Evolutionary conservation across 306 rosid genomes (phyloP).

Genomic region (Castanea mollissima): DNA sequence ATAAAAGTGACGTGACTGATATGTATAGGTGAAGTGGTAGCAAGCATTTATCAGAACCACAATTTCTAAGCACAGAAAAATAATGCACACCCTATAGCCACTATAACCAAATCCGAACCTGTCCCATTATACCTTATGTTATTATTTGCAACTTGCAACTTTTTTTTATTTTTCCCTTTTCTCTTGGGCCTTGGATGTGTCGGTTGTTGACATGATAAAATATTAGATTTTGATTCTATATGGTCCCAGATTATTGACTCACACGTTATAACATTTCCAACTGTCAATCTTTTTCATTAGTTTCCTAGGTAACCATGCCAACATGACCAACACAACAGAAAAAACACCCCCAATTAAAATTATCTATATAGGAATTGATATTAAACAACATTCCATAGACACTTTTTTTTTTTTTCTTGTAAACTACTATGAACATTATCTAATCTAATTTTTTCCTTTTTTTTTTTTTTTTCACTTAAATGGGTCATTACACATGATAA

Average conservation of each 20-base stretch:
- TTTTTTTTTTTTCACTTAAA: background rate
- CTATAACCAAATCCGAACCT: background rate
- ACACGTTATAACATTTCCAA: background rate
- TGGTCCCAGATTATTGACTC: background rate
- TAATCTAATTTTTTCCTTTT: background rate
- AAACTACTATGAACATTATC: background rate
- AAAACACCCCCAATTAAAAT: background rate
- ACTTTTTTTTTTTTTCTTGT: background rate
- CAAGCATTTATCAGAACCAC: background rate
- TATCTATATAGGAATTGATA: background rate
- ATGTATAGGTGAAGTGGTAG: no score
- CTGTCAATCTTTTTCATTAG: background rate
- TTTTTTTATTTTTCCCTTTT: background rate
- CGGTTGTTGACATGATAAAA: background rate
- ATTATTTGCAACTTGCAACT: background rate
- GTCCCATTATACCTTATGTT: background rate
- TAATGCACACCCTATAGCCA: background rate
- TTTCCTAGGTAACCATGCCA: background rate
- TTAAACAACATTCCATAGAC: background rate
- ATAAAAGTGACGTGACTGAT: no score
- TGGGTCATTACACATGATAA: slow-evolving; percentile 1
- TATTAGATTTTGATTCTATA: background rate
- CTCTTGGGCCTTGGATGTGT: background rate
- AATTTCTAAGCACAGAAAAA: background rate
- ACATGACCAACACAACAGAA: background rate